These are phyloP conservation scores for Tagetes patula DNA, from an alignment of 129 eudicot species.

Conservation along the genomic window DNA sequence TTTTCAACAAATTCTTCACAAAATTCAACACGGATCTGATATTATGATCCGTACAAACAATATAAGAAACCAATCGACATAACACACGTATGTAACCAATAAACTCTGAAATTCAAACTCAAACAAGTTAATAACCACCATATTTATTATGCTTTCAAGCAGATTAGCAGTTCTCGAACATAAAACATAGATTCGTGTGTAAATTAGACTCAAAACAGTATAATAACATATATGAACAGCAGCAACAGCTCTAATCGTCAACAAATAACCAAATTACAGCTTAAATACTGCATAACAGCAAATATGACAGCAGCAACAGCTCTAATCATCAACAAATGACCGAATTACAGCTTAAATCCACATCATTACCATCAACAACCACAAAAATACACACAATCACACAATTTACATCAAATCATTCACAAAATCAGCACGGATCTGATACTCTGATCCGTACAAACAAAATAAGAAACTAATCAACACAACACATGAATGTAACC, in stretches of 20 bases:
- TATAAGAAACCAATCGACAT: background rate
- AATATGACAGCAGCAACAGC: too few species aligned
- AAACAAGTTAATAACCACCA: background rate
- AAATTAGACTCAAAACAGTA: slow-evolving; percentile 18
- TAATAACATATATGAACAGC: background rate
- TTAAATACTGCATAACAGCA: background rate
- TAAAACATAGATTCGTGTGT: slow-evolving; percentile 16
- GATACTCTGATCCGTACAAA: slow-evolving; percentile 21
- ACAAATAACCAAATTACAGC: slow-evolving; percentile 14
- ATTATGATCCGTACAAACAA: background rate
- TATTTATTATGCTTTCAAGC: slow-evolving; percentile 22
- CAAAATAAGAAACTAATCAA: background rate
- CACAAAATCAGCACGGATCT: slow-evolving; percentile 29
- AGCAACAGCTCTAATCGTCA: slow-evolving; percentile 20
- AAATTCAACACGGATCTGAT: slow-evolving; percentile 24
- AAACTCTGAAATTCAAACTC: background rate
- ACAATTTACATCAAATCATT: slow-evolving; percentile 17
- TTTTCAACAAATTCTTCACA: slow-evolving; percentile 22
- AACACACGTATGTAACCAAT: background rate
- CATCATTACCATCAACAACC: slow-evolving; percentile 21
- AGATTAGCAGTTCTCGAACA: slow-evolving; percentile 28
- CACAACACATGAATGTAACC: background rate
- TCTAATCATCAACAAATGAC: background rate
- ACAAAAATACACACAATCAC: background rate
- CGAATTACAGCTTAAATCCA: slow-evolving; percentile 16